phyloP scores from a whole-genome alignment of 805 yeast species.

The Brettanomyces anomalus region DNA sequence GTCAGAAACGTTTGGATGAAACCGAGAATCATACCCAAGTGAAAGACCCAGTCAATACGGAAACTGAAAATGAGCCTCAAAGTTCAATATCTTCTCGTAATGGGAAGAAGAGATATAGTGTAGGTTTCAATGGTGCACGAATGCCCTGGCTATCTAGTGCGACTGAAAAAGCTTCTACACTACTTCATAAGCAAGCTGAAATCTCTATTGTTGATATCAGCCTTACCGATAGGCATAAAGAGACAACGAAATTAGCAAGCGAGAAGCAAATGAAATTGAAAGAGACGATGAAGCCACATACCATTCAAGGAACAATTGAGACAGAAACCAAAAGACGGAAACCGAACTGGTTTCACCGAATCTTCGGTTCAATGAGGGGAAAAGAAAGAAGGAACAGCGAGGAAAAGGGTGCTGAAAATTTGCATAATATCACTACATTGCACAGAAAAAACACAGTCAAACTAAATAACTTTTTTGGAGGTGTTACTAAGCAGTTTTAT shows the following conservation, averaged over 20 bases:
- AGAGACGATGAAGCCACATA: not conserved
- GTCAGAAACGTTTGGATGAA: conserved; percentile 1
- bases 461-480: not conserved
- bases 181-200: not conserved
- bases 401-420: not conserved
- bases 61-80: too few species aligned
- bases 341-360: conserved; percentile 17
- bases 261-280: not conserved
- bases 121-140: not conserved
- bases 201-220: not conserved
- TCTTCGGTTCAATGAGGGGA: conserved; percentile 4
- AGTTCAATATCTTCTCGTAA: too few species aligned
- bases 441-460: not conserved
- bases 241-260: not conserved
- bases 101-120: too few species aligned
- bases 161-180: not conserved
- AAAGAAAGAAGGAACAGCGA: conserved; percentile 4
- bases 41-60: too few species aligned
- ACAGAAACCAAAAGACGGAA: conserved; percentile 1
- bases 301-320: not conserved
- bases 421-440: not conserved
- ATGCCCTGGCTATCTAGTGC: not conserved
- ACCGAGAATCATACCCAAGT: not conserved
- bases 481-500: conserved; percentile 5
- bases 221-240: not conserved